Conservation (phyloP, 768 basidiomycete genomes). For the Mycena olivaceomarginata region DNA sequence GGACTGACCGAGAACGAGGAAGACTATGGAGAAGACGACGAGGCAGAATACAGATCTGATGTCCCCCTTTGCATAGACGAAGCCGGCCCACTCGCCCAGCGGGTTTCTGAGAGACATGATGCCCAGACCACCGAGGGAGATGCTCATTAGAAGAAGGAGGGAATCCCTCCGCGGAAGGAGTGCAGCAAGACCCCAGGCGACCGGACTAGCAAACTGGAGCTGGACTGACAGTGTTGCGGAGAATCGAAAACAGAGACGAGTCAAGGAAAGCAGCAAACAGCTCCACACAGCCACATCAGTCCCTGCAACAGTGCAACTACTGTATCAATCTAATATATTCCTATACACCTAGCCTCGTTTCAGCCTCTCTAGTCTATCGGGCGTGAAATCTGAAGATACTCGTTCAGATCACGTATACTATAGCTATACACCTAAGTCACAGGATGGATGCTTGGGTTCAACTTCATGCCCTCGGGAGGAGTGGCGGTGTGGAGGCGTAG, state of each 20-base stretch:
- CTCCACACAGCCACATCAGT: slow-evolving; percentile 1
- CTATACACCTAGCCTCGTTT: too few relatives aligned
- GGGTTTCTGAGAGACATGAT: slow-evolving; percentile 76
- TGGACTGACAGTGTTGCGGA: slow-evolving; percentile 65
- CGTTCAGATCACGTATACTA: too few relatives aligned
- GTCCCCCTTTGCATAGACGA: slow-evolving; percentile 75
- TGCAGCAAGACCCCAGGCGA: slow-evolving; percentile 58
- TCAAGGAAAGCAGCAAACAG: slow-evolving; percentile 12
- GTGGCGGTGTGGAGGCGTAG: too few relatives aligned
- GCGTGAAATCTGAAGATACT: too few relatives aligned
- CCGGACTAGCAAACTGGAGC: slow-evolving; percentile 52
- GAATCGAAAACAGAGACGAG: slow-evolving; percentile 32
- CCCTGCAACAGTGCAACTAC: neutral
- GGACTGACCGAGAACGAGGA: slow-evolving; percentile 82
- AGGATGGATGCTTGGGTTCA: too few relatives aligned
- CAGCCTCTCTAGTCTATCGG: too few relatives aligned
- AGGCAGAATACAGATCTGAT: slow-evolving; percentile 83
- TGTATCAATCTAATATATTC: neutral
- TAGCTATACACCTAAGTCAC: too few relatives aligned
- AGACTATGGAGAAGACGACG: slow-evolving; percentile 80
- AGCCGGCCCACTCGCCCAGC: slow-evolving; percentile 68
- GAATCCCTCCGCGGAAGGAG: slow-evolving; percentile 65
- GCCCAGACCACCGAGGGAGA: slow-evolving; percentile 78
- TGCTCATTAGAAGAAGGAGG: slow-evolving; percentile 76
- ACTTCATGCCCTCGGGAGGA: too few relatives aligned